Percentiles rank a stretch among this genome's conserved stretches.
Evolutionary conservation across 495 filamentous ascomycete species (phyloP).

Genomic region (Penicillium argentinense): DNA sequence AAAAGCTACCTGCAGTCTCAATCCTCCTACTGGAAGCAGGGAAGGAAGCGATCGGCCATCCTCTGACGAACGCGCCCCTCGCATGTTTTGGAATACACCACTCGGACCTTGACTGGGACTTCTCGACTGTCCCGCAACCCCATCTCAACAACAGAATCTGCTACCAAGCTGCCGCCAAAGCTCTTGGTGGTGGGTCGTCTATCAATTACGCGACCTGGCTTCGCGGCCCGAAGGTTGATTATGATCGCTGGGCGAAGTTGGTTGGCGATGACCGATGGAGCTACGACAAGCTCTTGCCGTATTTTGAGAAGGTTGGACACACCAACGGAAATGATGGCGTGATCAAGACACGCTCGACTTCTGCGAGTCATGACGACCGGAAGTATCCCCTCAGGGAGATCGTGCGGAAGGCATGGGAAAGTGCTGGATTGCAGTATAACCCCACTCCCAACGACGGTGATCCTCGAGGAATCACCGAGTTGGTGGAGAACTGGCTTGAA

Average conservation of each 20-base stretch:
- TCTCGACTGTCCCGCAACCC: conserved; percentile 30
- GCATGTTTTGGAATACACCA: conserved; percentile 15
- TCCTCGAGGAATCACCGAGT: conserved; percentile 28
- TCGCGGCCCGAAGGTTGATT: conserved; percentile 35
- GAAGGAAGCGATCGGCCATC: conserved; percentile 17
- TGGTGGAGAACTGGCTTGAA: conserved; percentile 31
- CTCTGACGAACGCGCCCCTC: conserved; percentile 10
- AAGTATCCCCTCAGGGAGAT: conserved; percentile 28
- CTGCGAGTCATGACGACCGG: conserved; percentile 4
- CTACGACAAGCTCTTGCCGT: conserved; percentile 27
- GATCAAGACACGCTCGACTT: conserved; percentile 16
- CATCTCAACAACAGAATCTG: conserved; percentile 21
- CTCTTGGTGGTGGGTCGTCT: conserved; percentile 27
- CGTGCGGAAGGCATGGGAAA: conserved; percentile 33
- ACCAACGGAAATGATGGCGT: conserved; percentile 29
- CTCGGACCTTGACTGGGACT: conserved; percentile 34
- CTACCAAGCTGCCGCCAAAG: conserved; percentile 31
- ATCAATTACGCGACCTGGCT: conserved; percentile 31
- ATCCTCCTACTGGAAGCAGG: conserved; percentile 33
- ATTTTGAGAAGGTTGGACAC: conserved; percentile 20
- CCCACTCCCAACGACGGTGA: conserved; percentile 26
- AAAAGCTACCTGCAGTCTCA: conserved; percentile 15
- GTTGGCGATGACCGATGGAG: conserved; percentile 38
- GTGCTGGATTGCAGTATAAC: conserved; percentile 27
- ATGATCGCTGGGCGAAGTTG: conserved; percentile 35